Base-by-base conservation (phyloP, 2,329 filamentous ascomycete genomes). In the Aspergillus luchuensis region DNA sequence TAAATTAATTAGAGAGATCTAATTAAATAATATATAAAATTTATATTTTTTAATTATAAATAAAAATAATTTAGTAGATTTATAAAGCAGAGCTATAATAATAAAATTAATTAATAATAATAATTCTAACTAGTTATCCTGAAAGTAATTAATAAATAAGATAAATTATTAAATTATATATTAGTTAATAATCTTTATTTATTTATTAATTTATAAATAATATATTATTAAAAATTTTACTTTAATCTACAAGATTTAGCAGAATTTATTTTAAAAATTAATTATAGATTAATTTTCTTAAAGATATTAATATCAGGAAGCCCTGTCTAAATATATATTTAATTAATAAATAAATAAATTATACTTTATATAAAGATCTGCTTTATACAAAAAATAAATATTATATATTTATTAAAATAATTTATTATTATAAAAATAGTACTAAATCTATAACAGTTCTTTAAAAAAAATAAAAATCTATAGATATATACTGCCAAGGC, bases 281-380 rank as follows among this genome's bases (percentile, higher is more conserved):
- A 0, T 2, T 28, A 28, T 28, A 28, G 2, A 28, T 3, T 28
- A 8, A 3, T 7, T 1, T 8, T 8, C 3, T 0, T 8, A 7
- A 15, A 28, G 5, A 28, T 8, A 28, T 28, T 8, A 8, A 28
- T 28, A 28, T 7, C 8, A 2, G 2, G 8, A 8, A 8, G 2
- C 8, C 2, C 3, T 8, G 1, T 28, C 25, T 8, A 28, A 2
- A 17, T 7, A n/a, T n/a, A 17, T 17, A 39, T 39, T 8, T 3
- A 28, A 8, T 28, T 8, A 8, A 28, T 28, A 28, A 7, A 28
- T 28, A 28, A 8, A 28, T 28, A 28, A 2, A 2, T 28, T 8
- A 28, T 28, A 28, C 8, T 3, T 6, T 28, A 2, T n/a, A 5
- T 17, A 17, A 0, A 39, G 17, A 39, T 39, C 0, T n/a, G 0